phyloP scores from a whole-genome alignment of 2,329 filamentous ascomycete species.

The Aureobasidium uvarum region DNA sequence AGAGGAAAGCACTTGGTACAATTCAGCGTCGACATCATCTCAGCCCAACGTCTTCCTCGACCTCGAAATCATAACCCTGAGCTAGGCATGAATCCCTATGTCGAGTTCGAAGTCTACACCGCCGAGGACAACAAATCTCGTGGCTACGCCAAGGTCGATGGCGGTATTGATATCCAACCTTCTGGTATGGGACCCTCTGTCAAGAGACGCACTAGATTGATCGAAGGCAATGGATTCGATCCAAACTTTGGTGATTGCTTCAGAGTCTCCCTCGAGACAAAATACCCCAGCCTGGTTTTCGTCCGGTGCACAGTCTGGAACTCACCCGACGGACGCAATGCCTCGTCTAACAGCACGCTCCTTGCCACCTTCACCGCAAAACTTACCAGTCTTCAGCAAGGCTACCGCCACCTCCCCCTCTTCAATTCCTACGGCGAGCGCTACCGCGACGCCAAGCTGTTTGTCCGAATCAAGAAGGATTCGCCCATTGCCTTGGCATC shows the following conservation, averaged over 20 bases:
- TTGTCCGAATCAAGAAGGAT: constrained; percentile 77
- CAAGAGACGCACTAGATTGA: constrained; percentile 74
- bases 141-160: constrained; percentile 64
- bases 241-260: constrained; percentile 80
- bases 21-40: constrained; percentile 86
- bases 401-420: constrained; percentile 87
- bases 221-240: constrained; percentile 89
- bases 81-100: constrained; percentile 82
- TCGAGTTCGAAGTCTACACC: constrained; percentile 92
- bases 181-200: constrained; percentile 70
- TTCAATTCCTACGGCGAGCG: constrained; percentile 87
- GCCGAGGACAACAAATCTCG: constrained; percentile 82
- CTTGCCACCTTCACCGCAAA: constrained; percentile 92
- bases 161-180: constrained; percentile 63
- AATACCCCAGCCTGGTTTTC: constrained; percentile 89
- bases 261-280: constrained; percentile 82
- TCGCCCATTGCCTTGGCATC: constrained; percentile 34
- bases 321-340: constrained; percentile 71
- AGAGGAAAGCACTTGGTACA: constrained; percentile 77
- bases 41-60: constrained; percentile 89
- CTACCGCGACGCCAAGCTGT: constrained; percentile 91
- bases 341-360: constrained; percentile 58
- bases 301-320: constrained; percentile 91
- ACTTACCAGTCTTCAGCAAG: constrained; percentile 81
- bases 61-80: constrained; percentile 69